Conservation (phyloP, 2,329 filamentous ascomycete species). For the Alternaria brassicae region DNA sequence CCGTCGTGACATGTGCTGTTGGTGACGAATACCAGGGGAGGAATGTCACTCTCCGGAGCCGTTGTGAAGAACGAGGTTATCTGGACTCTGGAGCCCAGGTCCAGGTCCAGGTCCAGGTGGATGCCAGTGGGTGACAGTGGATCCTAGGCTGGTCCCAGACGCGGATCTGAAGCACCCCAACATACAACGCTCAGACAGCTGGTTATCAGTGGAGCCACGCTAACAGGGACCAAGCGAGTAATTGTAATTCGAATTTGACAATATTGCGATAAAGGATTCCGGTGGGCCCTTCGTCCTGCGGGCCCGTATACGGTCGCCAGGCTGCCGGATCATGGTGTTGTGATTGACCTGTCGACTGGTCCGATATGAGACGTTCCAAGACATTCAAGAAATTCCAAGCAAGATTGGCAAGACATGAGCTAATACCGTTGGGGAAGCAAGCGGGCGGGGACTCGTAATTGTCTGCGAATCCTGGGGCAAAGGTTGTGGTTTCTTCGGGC, state of each 20-base stretch:
- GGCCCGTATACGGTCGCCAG: conserved; percentile 5
- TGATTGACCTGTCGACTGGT: neutral
- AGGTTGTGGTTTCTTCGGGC: neutral
- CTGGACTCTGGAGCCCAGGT: no score
- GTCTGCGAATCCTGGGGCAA: neutral
- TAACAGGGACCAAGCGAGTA: conserved; percentile 10
- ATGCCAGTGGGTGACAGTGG: conserved; percentile 8
- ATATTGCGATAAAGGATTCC: conserved; percentile 14
- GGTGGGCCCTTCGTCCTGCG: conserved; percentile 1
- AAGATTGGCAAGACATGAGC: neutral
- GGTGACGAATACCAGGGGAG: conserved; percentile 2
- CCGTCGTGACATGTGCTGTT: neutral
- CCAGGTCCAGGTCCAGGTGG: conserved; percentile 11
- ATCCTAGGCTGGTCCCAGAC: conserved; percentile 1
- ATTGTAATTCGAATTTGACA: conserved; percentile 12
- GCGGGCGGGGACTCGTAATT: neutral
- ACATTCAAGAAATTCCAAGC: conserved; percentile 14
- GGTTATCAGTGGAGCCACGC: conserved; percentile 29
- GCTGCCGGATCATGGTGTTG: conserved; percentile 3
- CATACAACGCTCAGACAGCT: conserved; percentile 14
- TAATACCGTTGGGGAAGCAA: conserved; percentile 4
- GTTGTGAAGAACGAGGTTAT: conserved; percentile 4
- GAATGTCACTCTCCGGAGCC: conserved; percentile 1
- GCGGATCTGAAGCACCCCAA: conserved; percentile 21
- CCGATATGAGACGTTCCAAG: conserved; percentile 6